These are phyloP conservation scores for Penicillium sp. DNA, from an alignment of 2,329 filamentous ascomycete species.

Conservation along the genomic window DNA sequence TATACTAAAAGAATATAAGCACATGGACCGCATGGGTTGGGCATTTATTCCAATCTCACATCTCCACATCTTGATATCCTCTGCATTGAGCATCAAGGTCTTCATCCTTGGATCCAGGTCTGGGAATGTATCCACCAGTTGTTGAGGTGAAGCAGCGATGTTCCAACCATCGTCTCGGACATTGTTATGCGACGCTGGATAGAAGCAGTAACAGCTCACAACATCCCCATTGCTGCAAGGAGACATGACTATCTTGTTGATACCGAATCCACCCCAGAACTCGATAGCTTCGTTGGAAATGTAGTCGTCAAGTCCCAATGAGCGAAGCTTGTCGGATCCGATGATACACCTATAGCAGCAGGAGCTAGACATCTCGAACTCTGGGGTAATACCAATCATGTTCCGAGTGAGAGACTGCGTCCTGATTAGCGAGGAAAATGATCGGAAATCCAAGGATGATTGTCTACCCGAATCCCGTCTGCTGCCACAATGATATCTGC, in stretches of 20 bases:
- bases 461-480: slow-evolving; percentile 27
- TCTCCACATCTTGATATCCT: slow-evolving; percentile 30
- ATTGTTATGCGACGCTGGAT: slow-evolving; percentile 22
- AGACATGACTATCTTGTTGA: slow-evolving; percentile 45
- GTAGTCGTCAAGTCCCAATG: slow-evolving; percentile 32
- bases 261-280: slow-evolving; percentile 39
- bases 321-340: slow-evolving; percentile 23
- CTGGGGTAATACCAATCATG: slow-evolving; percentile 31
- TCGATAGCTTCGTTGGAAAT: slow-evolving; percentile 34
- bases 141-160: slow-evolving; percentile 21
- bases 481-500: slow-evolving; percentile 28
- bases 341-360: slow-evolving; percentile 37
- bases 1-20: slow-evolving; percentile 14
- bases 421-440: background rate
- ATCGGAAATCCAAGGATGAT: background rate
- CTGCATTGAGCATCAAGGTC: slow-evolving; percentile 23
- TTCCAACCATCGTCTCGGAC: slow-evolving; percentile 28
- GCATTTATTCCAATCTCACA: slow-evolving; percentile 9
- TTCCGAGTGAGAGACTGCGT: slow-evolving; percentile 21
- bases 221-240: slow-evolving; percentile 41
- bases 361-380: slow-evolving; percentile 37
- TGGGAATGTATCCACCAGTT: slow-evolving; percentile 26
- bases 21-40: background rate
- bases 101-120: slow-evolving; percentile 24
- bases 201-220: slow-evolving; percentile 45